Evolutionary conservation across 345 rosid species (phyloP).

Genomic region (Salix viminalis): DNA sequence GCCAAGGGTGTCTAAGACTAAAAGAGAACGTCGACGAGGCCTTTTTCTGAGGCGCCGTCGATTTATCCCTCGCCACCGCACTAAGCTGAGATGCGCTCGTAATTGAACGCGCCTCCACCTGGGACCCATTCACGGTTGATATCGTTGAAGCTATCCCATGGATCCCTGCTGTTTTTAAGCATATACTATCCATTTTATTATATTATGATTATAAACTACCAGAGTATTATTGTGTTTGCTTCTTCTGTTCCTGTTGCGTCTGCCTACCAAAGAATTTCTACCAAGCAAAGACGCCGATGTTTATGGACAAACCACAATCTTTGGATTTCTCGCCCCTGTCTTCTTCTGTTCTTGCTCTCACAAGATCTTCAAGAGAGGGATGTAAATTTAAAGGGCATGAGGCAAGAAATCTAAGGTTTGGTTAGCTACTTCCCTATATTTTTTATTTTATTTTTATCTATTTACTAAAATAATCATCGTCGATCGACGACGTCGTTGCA

Average conservation of each 20-base stretch:
- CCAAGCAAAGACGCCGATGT: not conserved
- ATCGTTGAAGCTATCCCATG: slow-evolving; percentile 48
- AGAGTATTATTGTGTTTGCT: no score
- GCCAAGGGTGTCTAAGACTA: slow-evolving; percentile 45
- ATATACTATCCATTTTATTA: slow-evolving; percentile 45
- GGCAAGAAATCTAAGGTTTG: no score
- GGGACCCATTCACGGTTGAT: slow-evolving; percentile 28
- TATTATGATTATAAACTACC: no score
- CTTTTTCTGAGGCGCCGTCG: slow-evolving; percentile 38
- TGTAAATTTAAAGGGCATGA: not conserved
- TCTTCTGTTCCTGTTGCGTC: no score
- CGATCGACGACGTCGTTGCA: no score
- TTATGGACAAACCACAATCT: slow-evolving; percentile 31
- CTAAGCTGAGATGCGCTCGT: slow-evolving; percentile 38
- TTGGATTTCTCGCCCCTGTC: slow-evolving; percentile 18
- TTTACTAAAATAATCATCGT: no score
- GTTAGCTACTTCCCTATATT: no score
- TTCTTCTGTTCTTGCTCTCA: not conserved
- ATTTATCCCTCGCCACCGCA: slow-evolving; percentile 43
- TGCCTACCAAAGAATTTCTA: no score
- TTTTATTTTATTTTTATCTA: no score
- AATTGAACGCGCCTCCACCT: slow-evolving; percentile 37
- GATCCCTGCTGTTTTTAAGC: slow-evolving; percentile 48
- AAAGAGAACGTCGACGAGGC: slow-evolving; percentile 49
- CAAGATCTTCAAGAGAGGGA: not conserved